Conservation (phyloP, 1,139 yeast genomes). For the Pichia kudriavzevii region DNA sequence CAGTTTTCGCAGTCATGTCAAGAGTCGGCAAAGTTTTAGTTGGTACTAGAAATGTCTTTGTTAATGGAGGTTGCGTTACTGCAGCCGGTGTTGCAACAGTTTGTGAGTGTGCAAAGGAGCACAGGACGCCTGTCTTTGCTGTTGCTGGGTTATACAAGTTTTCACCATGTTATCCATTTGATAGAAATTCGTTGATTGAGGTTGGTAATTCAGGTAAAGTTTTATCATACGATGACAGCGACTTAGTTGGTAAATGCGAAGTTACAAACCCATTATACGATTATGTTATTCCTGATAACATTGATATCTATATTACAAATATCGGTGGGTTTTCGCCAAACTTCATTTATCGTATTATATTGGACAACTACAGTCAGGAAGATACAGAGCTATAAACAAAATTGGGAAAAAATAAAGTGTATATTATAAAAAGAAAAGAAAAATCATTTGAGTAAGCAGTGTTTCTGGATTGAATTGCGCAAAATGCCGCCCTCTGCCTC, state of each 20-base stretch:
- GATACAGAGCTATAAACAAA: conserved; percentile 53
- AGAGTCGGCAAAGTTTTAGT: conserved; percentile 93
- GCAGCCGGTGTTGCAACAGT: conserved; percentile 88
- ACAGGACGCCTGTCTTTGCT: conserved; percentile 89
- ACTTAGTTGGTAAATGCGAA: conserved; percentile 63
- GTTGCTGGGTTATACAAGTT: conserved; percentile 91
- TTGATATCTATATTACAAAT: conserved; percentile 90
- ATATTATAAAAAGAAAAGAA: background rate
- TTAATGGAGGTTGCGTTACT: conserved; percentile 92
- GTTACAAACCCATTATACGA: conserved; percentile 90
- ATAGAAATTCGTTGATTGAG: conserved; percentile 79
- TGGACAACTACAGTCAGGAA: conserved; percentile 86
- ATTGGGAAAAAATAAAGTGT: background rate
- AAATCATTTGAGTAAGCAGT: background rate
- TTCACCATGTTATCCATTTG: conserved; percentile 91
- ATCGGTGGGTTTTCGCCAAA: conserved; percentile 96
- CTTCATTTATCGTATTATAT: conserved; percentile 87
- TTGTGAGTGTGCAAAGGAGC: conserved; percentile 93
- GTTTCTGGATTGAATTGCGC: background rate
- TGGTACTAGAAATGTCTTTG: conserved; percentile 84
- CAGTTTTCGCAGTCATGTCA: conserved; percentile 93
- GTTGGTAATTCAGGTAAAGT: conserved; percentile 91
- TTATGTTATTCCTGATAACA: conserved; percentile 88
- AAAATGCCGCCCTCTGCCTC: conserved; percentile 57
- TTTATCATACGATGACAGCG: conserved; percentile 59